Evolutionary conservation across 2,329 filamentous ascomycete genomes (phyloP), one percentile per base, ranked within the genome.

Genomic region (Colletotrichum sp.): DNA sequence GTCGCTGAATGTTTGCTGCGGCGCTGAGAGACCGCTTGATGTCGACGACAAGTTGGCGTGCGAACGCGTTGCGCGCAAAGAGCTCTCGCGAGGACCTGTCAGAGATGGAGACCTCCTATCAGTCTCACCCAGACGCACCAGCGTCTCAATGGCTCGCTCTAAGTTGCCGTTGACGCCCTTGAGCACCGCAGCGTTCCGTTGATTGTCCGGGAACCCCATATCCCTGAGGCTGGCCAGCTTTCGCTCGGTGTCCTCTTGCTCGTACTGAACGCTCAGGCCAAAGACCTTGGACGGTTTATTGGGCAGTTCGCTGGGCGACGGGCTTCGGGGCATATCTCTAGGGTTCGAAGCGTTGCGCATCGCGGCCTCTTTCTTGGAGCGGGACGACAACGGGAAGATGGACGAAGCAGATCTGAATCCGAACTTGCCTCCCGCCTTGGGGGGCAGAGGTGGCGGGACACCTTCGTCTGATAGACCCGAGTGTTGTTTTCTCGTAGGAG

Each of bases 171-270:
- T 93, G 34, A 98, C 90, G 5, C 94, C 94, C 82, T 96, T 96
- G 21, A 99, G 86, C 30, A 98, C 92, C 68, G 94, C 92, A 6
- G 92, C 89, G 81, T 98, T 99, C 75, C 94, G 92, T 79, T 94
- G 94, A 57, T 94, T 92, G 82, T 99, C 96, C 6, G 87, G 88
- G 80, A 99, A 99, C 0, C 97, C 97, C 96, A 99, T 98, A 72
- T 98, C 96, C 71, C 93, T 91, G 73, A 99, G 86, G 68, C 92
- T 93, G 5, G 89, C 88, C 82, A 99, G 85, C 83, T 99, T 99
- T 66, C 90, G 89, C 58, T 98, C 95, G 71, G 93, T 89, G 74
- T 93, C 92, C 78, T 94, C 89, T 63, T 82, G 79, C 67, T 89
- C 88, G 61, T 87, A 85, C 52, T 89, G 90, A 30, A 97, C 87